Conservation (phyloP, 805 yeast genomes). For the Metahyphopichia silvanorum region DNA sequence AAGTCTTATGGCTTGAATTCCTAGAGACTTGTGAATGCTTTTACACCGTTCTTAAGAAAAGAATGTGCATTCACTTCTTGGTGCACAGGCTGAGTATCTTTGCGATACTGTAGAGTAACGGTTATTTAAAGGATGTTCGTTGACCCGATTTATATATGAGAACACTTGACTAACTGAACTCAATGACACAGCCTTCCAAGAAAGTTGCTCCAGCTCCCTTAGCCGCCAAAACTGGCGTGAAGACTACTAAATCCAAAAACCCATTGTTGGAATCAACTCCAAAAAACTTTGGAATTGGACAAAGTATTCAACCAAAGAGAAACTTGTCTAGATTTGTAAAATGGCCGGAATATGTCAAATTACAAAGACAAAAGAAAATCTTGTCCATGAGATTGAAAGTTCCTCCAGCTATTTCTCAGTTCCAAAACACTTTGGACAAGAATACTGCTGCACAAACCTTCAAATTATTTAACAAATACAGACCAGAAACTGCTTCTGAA, state of each 20-base stretch:
- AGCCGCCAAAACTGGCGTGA: conserved; percentile 58
- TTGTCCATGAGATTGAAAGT: conserved; percentile 94
- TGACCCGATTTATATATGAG: conserved; percentile 17
- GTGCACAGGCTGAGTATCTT: conserved; percentile 43
- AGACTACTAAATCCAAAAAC: conserved; percentile 48
- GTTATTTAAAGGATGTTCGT: conserved; percentile 21
- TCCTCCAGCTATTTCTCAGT: conserved; percentile 98
- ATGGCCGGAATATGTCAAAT: conserved; percentile 98
- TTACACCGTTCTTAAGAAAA: conserved; percentile 6
- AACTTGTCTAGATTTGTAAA: conserved; percentile 96
- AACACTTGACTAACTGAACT: conserved; percentile 29
- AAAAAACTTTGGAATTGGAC: conserved; percentile 95
- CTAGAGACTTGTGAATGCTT: conserved; percentile 3
- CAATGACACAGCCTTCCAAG: conserved; percentile 63
- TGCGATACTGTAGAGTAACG: conserved; percentile 39
- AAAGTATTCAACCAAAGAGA: conserved; percentile 91
- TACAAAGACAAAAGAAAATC: conserved; percentile 98
- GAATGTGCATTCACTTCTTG: conserved; percentile 36
- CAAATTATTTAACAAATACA: conserved; percentile 97
- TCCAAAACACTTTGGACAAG: conserved; percentile 94
- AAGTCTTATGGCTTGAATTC: conserved; percentile 5
- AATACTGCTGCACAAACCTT: conserved; percentile 97
- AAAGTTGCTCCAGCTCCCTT: conserved; percentile 99
- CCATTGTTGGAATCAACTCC: conserved; percentile 89
- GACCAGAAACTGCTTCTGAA: conserved; percentile 96